Evolutionary conservation across 2,329 filamentous ascomycete genomes (phyloP), one percentile per base, ranked within the genome.

Genomic region (Furcasterigmium sp.): DNA sequence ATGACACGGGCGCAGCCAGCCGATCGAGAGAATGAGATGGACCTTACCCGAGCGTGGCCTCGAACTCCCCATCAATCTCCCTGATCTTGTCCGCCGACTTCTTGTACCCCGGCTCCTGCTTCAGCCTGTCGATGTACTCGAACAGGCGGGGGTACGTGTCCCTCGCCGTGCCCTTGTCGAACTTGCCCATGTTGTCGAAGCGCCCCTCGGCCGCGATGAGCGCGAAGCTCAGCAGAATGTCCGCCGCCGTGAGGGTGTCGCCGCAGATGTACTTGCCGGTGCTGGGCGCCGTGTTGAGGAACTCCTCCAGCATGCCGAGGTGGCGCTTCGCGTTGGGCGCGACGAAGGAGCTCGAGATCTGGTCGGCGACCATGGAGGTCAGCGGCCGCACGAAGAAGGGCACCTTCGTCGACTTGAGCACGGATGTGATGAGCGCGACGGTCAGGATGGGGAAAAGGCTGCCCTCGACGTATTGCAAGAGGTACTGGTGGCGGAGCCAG

Each of bases 381-480:
- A 80, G 61, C 46, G 75, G 75, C 2, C 75, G 70, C 49, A 78
- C 59, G 52, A 75, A 65, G 59, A 77, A 78, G 14, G 76, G 76
- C 2, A 78, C 61, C 19, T 56, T 55, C 1, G 63, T 55, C 2
- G 69, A 65, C 47, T 70, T 72, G 49, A 79, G 62, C 20, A 51
- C 69, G 72, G 41, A 35, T 11, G 85, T 67, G 20, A 95, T 65
- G 14, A 93, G 58, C 13, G 72, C 67, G 48, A 87, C 63, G 1
- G 91, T 64, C 49, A 93, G 61, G 38, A 81, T 69, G 1, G 80
- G 76, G 84, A 94, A 93, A 48, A 96, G 65, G 47, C 79, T 87
- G 10, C 91, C 91, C 66, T 96, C 91, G 5, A 80, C 75, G 62
- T 91, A 96, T 60, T 95, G 85, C 73, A 95, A 78, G 52, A 80